Base-by-base conservation (phyloP, 2,329 filamentous ascomycete genomes). In the Colletotrichum nymphaeae region DNA sequence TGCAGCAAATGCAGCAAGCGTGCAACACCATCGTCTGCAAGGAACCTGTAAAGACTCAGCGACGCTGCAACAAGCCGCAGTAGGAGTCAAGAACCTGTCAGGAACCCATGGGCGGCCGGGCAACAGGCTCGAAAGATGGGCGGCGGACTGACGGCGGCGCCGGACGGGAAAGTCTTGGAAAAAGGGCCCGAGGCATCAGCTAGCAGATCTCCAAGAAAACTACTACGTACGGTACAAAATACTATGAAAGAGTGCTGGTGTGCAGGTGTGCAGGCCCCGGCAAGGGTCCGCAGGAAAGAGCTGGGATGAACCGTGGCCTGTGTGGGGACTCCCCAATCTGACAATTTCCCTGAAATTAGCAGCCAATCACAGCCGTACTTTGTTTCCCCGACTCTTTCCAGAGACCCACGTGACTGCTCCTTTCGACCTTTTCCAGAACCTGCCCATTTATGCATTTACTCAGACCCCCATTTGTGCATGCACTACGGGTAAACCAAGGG, bases 351-450 rank as follows among this genome's bases (percentile, higher is more conserved):
- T 62, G 75, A 75, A 74, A 77, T 79, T 78, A 77, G 74, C 69
- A 73, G 59, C 78, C 75, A 76, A 76, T 76, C 74, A 76, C n/a
- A 22, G 16, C 19, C 42, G 69, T 24, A 30, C 24, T 37, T n/a
- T 55, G 63, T 68, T 74, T 72, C 72, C 69, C 68, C 71, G 12
- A 73, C 49, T 66, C 28, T 65, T 14, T 26, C 19, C 5, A 30
- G 26, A 46, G 26, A 32, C 16, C 76, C 81, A 83, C 76, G 81
- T 83, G 82, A 83, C 30, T 63, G 59, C 30, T 63, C 12, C 52
- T 32, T 64, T 35, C 9, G 30, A 26, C n/a, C 26, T 28, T 63
- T 14, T 35, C 14, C 8, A 60, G 35, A 52, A 49, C 42, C 42
- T 49, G 42, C 42, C 42, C 42, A 49, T 49, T 49, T 49, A 35